phyloP scores from a whole-genome alignment of 495 filamentous ascomycete species.

The Pyrenula massariospora region DNA sequence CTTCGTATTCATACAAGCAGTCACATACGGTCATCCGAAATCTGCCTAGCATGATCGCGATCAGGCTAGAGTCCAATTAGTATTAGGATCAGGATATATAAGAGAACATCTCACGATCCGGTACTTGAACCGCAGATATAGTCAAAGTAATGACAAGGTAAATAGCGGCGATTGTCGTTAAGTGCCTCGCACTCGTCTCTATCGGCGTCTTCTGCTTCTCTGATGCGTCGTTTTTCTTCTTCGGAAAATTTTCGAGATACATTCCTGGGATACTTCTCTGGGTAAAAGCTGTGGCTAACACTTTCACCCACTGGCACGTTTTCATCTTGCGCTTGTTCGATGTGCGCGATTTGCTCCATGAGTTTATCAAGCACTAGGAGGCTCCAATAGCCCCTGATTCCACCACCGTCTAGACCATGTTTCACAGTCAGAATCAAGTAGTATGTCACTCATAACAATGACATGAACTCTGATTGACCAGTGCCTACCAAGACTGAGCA shows the following conservation, averaged over 20 bases:
- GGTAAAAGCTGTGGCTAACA: constrained; percentile 7
- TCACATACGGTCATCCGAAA: constrained; percentile 12
- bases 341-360: constrained; percentile 4
- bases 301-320: neutral
- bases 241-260: constrained; percentile 3
- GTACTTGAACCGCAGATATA: constrained; percentile 10
- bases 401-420: constrained; percentile 6
- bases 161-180: constrained; percentile 3
- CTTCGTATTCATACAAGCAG: constrained; percentile 7
- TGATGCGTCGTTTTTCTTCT: constrained; percentile 1
- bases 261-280: constrained; percentile 3
- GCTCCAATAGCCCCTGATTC: constrained; percentile 8
- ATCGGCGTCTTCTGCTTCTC: neutral
- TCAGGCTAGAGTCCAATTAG: too few species aligned
- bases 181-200: neutral
- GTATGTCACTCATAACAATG: too few species aligned
- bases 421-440: neutral
- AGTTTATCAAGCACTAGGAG: constrained; percentile 6
- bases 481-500: neutral
- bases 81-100: too few species aligned
- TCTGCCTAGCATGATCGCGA: constrained; percentile 11
- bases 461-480: too few species aligned
- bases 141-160: constrained; percentile 12
- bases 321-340: constrained; percentile 1
- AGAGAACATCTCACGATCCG: constrained; percentile 7